phyloP scores from a whole-genome alignment of 2,329 filamentous ascomycete genomes.

The Cyphellophora europaea region DNA sequence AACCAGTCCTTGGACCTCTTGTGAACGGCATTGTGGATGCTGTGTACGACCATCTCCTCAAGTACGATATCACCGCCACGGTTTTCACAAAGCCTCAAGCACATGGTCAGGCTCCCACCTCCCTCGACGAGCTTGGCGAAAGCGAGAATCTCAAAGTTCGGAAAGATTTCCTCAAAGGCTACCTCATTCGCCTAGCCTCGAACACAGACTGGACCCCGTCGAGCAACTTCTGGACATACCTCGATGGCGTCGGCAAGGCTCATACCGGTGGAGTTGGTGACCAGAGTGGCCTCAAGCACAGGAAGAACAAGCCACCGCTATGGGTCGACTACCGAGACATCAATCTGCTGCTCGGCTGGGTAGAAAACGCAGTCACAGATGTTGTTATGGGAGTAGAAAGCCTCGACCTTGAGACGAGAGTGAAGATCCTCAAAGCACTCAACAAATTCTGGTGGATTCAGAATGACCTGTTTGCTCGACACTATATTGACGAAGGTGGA shows the following conservation, averaged over 20 bases:
- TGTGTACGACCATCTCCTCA: constrained; percentile 22
- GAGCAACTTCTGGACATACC: constrained; percentile 21
- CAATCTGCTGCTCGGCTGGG: constrained; percentile 19
- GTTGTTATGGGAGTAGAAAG: constrained; percentile 20
- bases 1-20: constrained; percentile 19
- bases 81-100: constrained; percentile 20
- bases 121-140: constrained; percentile 12
- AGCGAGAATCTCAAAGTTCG: constrained; percentile 22
- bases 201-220: constrained; percentile 21
- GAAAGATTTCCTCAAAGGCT: constrained; percentile 22
- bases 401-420: constrained; percentile 19
- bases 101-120: constrained; percentile 6
- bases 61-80: constrained; percentile 23
- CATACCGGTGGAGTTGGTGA: constrained; percentile 21
- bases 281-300: constrained; percentile 20
- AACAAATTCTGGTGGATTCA: constrained; percentile 24
- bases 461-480: constrained; percentile 23
- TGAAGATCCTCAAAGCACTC: constrained; percentile 18
- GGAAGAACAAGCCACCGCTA: constrained; percentile 18
- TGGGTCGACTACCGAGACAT: constrained; percentile 22
- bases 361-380: constrained; percentile 21
- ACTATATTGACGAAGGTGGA: too few relatives aligned
- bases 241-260: constrained; percentile 22
- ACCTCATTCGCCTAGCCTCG: constrained; percentile 20
- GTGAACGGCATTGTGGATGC: constrained; percentile 20